These are phyloP conservation scores for Fusarium incarnatum DNA, from an alignment of 2,329 filamentous ascomycete genomes.

Conservation along the genomic window DNA sequence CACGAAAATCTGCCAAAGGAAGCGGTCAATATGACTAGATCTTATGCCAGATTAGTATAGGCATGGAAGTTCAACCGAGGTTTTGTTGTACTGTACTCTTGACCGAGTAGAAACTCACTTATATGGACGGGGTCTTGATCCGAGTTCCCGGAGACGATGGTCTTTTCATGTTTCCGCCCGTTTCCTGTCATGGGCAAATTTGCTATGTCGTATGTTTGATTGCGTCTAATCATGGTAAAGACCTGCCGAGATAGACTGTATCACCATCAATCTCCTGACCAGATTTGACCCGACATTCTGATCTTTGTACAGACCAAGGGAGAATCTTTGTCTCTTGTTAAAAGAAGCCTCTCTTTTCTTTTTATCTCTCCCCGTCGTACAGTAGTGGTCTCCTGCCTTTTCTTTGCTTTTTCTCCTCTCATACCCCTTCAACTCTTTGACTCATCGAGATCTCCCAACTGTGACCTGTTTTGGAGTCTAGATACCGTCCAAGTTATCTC, in stretches of 20 bases:
- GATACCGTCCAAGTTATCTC: conserved; percentile 14
- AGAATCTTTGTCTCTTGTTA: conserved; percentile 4
- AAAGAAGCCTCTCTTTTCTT: conserved; percentile 14
- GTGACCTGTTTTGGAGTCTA: neutral
- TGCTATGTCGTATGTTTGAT: conserved; percentile 27
- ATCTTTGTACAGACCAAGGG: neutral
- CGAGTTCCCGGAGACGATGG: conserved; percentile 8
- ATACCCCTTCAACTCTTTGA: neutral
- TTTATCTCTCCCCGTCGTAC: neutral
- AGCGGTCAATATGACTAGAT: conserved; percentile 10
- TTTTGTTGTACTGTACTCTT: neutral
- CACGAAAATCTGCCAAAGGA: conserved; percentile 14
- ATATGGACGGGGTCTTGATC: conserved; percentile 17
- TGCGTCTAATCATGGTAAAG: neutral
- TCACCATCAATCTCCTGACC: conserved; percentile 23
- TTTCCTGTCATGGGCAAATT: conserved; percentile 2
- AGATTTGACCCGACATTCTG: neutral
- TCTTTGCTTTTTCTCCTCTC: conserved; percentile 6
- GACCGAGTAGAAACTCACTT: conserved; percentile 3
- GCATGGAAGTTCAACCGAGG: conserved; percentile 18
- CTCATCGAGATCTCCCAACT: conserved; percentile 12
- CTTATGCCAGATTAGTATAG: conserved; percentile 11
- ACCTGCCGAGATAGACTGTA: too few relatives aligned
- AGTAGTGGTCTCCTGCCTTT: conserved; percentile 1
- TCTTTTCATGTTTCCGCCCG: conserved; percentile 4